Conservation (phyloP, 495 filamentous ascomycete genomes). For the Neurospora sp. region DNA sequence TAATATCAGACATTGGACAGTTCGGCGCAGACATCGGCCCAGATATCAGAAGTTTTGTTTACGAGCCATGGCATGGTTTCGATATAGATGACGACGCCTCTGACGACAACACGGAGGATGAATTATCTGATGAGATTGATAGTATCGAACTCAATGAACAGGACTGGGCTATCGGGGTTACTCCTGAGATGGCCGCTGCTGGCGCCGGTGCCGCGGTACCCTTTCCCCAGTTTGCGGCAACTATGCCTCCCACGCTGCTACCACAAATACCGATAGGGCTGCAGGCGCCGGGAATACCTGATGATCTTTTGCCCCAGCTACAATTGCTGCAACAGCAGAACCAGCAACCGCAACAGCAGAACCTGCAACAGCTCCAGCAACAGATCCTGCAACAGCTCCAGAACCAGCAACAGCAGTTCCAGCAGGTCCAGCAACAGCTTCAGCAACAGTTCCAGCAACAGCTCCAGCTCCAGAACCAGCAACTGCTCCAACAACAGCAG, state of each 20-base stretch:
- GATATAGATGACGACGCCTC: constrained; percentile 11
- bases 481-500: neutral
- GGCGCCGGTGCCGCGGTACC: no score
- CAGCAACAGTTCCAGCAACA: neutral
- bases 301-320: neutral
- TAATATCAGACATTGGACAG: constrained; percentile 3
- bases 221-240: neutral
- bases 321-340: neutral
- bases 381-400: neutral
- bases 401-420: constrained; percentile 3
- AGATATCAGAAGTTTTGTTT: constrained; percentile 15
- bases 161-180: neutral
- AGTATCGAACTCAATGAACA: constrained; percentile 10
- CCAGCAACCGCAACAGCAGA: neutral
- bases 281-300: neutral
- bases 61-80: constrained; percentile 3
- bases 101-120: constrained; percentile 12
- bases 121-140: constrained; percentile 5
- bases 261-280: neutral
- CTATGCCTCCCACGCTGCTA: neutral
- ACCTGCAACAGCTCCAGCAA: neutral
- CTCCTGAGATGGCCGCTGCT: neutral
- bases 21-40: constrained; percentile 16
- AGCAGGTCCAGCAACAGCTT: constrained; percentile 6
- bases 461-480: neutral